phyloP scores from a whole-genome alignment of 2,329 filamentous ascomycete species.

The Herpomyces periplanetae region DNA sequence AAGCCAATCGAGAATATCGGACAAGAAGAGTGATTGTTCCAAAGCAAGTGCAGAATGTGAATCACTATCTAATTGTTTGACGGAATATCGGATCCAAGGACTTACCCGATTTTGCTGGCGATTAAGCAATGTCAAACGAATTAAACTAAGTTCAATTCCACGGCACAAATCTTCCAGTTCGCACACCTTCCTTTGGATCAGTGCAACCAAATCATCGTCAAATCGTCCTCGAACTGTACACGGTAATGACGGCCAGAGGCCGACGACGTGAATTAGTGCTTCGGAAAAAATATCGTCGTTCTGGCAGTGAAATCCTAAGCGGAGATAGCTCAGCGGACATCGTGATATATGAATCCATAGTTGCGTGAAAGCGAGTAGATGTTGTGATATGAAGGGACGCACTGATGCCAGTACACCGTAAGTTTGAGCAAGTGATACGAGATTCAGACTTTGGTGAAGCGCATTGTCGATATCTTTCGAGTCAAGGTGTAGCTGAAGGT shows the following conservation, averaged over 20 bases:
- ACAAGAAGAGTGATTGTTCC: no score
- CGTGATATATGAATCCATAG: slow-evolving; percentile 91
- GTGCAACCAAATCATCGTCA: slow-evolving; percentile 34
- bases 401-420: slow-evolving; percentile 68
- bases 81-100: slow-evolving; percentile 34
- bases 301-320: slow-evolving; percentile 47
- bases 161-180: slow-evolving; percentile 50
- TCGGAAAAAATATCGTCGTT: slow-evolving; percentile 53
- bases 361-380: slow-evolving; percentile 59
- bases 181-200: slow-evolving; percentile 81
- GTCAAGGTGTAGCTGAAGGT: slow-evolving; percentile 45
- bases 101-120: slow-evolving; percentile 41
- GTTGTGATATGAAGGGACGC: slow-evolving; percentile 62
- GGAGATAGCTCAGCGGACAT: slow-evolving; percentile 67
- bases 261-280: slow-evolving; percentile 66
- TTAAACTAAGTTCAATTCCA: slow-evolving; percentile 39
- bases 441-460: slow-evolving; percentile 68
- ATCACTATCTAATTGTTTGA: no score
- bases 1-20: slow-evolving; percentile 69
- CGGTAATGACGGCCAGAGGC: slow-evolving; percentile 54
- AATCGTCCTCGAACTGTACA: slow-evolving; percentile 32
- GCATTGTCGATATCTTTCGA: slow-evolving; percentile 59
- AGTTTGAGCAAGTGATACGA: slow-evolving; percentile 60
- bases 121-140: slow-evolving; percentile 38
- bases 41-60: no score